phyloP scores from a whole-genome alignment of 2,329 filamentous ascomycete genomes.

The Dothideomycetes sp. region DNA sequence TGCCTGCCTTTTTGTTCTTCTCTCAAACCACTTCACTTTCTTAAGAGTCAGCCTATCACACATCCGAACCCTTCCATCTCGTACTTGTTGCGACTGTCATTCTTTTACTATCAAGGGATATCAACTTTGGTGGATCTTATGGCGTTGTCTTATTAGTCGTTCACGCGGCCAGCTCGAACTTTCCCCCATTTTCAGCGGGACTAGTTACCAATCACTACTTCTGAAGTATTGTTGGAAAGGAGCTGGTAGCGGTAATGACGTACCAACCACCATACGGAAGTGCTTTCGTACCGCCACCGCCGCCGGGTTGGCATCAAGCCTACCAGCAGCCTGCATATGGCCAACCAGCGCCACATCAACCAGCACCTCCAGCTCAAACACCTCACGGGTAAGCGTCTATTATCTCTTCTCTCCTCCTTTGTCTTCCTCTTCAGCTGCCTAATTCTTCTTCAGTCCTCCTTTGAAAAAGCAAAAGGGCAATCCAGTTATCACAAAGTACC shows the following conservation, averaged over 20 bases:
- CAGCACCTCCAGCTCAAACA: constrained; percentile 6
- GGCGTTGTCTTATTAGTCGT: constrained; percentile 9
- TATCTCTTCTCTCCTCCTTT: background rate
- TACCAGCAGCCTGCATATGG: constrained; percentile 16
- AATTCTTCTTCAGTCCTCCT: constrained; percentile 18
- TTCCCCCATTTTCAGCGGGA: no score
- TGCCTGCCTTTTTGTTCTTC: no score
- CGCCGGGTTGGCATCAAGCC: constrained; percentile 15
- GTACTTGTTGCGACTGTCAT: background rate
- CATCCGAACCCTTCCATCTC: background rate
- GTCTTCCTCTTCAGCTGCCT: constrained; percentile 1
- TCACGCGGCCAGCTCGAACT: background rate
- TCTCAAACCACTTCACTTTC: background rate
- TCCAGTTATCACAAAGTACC: constrained; percentile 38
- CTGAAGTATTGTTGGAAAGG: no score
- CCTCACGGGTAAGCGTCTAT: constrained; percentile 3
- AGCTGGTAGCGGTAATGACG: constrained; percentile 4
- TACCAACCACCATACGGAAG: constrained; percentile 20
- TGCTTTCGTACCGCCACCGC: constrained; percentile 1
- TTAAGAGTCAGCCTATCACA: background rate
- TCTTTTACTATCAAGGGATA: background rate
- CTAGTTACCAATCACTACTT: no score
- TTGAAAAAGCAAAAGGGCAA: constrained; percentile 34
- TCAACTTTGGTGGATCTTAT: constrained; percentile 6
- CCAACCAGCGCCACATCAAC: constrained; percentile 16